Percentiles rank a stretch among this genome's conserved stretches.
Evolutionary conservation across 1,284 basidiomycete species (phyloP).

Genomic region (Hemileia vastatrix): DNA sequence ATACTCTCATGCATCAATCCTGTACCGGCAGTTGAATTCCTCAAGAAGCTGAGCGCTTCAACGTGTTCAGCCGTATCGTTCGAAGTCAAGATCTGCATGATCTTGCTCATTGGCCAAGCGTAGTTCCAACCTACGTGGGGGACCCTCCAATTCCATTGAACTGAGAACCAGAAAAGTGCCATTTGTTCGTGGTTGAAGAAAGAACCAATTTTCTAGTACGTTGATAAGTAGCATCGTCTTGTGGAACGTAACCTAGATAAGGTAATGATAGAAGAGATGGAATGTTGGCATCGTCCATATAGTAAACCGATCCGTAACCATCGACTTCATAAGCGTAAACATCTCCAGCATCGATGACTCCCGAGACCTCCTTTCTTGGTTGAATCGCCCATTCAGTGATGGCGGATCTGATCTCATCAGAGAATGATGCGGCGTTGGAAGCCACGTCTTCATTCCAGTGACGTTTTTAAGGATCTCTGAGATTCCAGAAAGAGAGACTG

Average conservation of each 20-base stretch:
- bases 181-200: constrained; percentile 29
- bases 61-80: constrained; percentile 29
- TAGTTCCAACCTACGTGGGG: constrained; percentile 33
- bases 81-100: constrained; percentile 33
- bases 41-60: constrained; percentile 26
- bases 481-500: constrained; percentile 20
- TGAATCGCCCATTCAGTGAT: constrained; percentile 25
- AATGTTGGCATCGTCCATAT: constrained; percentile 38
- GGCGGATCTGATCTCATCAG: constrained; percentile 24
- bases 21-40: constrained; percentile 33
- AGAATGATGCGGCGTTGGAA: constrained; percentile 25
- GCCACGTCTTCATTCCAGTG: constrained; percentile 21
- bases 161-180: constrained; percentile 28
- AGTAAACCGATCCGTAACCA: constrained; percentile 26
- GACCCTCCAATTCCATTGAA: constrained; percentile 32
- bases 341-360: constrained; percentile 10
- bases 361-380: constrained; percentile 14
- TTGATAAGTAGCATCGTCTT: constrained; percentile 27
- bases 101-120: constrained; percentile 36
- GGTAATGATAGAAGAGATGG: constrained; percentile 35
- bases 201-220: constrained; percentile 31
- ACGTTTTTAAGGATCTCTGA: constrained; percentile 20
- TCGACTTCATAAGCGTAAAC: constrained; percentile 38
- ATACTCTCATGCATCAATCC: constrained; percentile 35
- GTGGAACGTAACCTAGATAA: constrained; percentile 29